Evolutionary conservation across 352 stramenopile genomes (phyloP).

Genomic region (Plasmopara muralis): DNA sequence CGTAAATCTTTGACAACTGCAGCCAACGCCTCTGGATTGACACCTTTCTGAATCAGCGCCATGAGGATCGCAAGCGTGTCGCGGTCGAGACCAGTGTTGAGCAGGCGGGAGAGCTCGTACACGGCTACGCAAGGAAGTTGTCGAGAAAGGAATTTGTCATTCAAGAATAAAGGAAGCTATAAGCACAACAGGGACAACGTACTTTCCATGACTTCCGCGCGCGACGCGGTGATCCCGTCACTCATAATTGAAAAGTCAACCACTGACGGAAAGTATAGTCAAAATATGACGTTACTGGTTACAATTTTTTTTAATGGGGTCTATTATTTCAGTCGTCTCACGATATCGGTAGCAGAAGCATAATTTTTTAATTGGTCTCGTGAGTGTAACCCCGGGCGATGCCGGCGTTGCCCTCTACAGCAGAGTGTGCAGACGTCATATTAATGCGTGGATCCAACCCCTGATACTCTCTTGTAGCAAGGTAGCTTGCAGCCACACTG

Average conservation of each 20-base stretch:
- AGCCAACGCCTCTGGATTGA: conserved; percentile 86
- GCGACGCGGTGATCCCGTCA: conserved; percentile 38
- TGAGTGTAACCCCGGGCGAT: conserved; percentile 77
- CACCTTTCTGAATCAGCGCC: conserved; percentile 82
- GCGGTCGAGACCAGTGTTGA: conserved; percentile 87
- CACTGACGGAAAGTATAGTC: no score
- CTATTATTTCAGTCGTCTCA: no score
- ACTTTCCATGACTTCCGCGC: conserved; percentile 57
- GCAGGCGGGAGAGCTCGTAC: conserved; percentile 85
- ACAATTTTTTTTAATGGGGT: no score
- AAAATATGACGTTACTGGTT: no score
- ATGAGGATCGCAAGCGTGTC: conserved; percentile 86
- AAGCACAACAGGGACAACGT: conserved; percentile 3
- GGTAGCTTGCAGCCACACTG: conserved; percentile 70
- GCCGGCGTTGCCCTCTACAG: conserved; percentile 59
- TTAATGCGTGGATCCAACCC: conserved; percentile 78
- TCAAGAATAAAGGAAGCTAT: no score
- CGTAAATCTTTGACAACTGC: conserved; percentile 87
- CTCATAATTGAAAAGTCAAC: conserved; percentile 11
- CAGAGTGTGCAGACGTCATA: conserved; percentile 69
- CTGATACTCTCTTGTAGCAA: conserved; percentile 63
- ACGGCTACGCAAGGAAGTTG: conserved; percentile 34
- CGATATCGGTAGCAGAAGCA: no score
- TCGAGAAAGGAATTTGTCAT: no score
- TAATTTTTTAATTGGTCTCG: conserved; percentile 29